Evolutionary conservation across 371 early-diverging fungal species (phyloP), one percentile per base, ranked within the genome.

Genomic region (Haplosporangium sp.): DNA sequence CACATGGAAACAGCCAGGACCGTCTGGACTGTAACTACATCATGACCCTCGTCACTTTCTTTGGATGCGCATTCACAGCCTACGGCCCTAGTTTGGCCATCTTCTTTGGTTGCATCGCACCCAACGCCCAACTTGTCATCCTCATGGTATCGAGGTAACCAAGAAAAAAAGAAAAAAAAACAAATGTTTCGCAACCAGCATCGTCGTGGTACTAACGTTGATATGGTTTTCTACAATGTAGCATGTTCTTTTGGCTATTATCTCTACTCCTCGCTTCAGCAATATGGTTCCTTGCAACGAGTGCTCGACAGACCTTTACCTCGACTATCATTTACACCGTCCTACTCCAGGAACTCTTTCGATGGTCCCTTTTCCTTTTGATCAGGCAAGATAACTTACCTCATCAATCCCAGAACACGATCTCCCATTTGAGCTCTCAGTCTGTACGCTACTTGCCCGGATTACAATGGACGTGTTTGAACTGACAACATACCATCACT

Each of bases 211-310:
- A 20, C 18, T 18, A 16, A 42, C 18, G n/a, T 9, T 59, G 36
- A 51, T 53, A 21, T 52, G 21, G 40, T 55, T 36, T 47, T 20
- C 55, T 7, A 21, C n/a, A 8, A 53, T 40, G 4, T 37, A 92
- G 92, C 62, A 91, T 92, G 9, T 93, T 93, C 81, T 92, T 91
- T 73, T 93, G 92, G 84, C 82, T 93, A 16, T 68, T 93, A 13
- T 90, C 94, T 0, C 79, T 92, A 40, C 83, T 93, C 9, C 36
- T 92, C 1, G 85, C 94, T 11, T 90, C 92, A 18, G 84, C 87
- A 14, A 85, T 93, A 54, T 93, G 94, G 94, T 90, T 85, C 73
- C 57, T 86, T 14, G 82, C 85, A 4, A 83, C 73, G 40, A 54
- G 70, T 37, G 73, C 81, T 36, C 83, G 81, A 48, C 16, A 64